phyloP scores from a whole-genome alignment of 2,329 filamentous ascomycete genomes.

The Claviceps cyperi region DNA sequence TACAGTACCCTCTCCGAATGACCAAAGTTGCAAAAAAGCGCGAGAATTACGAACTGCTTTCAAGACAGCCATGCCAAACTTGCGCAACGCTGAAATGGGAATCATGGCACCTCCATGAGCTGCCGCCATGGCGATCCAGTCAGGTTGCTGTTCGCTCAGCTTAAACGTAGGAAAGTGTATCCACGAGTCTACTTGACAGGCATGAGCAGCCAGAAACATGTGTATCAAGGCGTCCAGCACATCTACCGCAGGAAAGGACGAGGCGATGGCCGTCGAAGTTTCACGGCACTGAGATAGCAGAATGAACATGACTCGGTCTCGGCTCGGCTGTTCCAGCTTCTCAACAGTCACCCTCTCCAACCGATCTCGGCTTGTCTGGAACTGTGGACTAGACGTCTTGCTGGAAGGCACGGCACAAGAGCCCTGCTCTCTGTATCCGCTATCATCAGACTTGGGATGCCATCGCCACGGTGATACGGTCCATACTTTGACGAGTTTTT shows the following conservation, averaged over 20 bases:
- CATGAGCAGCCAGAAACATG: conserved; percentile 42
- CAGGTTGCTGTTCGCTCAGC: conserved; percentile 38
- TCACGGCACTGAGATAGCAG: conserved; percentile 44
- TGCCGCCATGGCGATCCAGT: conserved; percentile 44
- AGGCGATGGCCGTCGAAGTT: conserved; percentile 35
- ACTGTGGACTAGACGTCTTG: conserved; percentile 23
- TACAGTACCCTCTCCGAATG: background rate
- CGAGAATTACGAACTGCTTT: conserved; percentile 32
- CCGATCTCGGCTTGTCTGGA: conserved; percentile 23
- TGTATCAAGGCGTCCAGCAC: conserved; percentile 47
- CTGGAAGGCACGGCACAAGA: conserved; percentile 28
- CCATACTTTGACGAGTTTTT: conserved; percentile 33
- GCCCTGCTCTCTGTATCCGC: conserved; percentile 27
- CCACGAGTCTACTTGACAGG: conserved; percentile 42
- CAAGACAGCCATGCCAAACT: conserved; percentile 43
- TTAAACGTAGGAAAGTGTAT: conserved; percentile 48
- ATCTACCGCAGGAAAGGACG: conserved; percentile 47
- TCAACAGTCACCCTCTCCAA: conserved; percentile 27
- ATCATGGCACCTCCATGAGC: conserved; percentile 46
- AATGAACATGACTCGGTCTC: conserved; percentile 50
- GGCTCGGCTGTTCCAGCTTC: conserved; percentile 29
- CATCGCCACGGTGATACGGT: conserved; percentile 37
- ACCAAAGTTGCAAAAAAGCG: background rate
- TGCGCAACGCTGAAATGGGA: conserved; percentile 41
- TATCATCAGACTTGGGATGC: conserved; percentile 30